Percentiles rank a stretch among this genome's conserved stretches.
These are phyloP conservation scores for Chlamydomonas asymmetrica DNA, from an alignment of 139 green algal species.

Conservation along the genomic window DNA sequence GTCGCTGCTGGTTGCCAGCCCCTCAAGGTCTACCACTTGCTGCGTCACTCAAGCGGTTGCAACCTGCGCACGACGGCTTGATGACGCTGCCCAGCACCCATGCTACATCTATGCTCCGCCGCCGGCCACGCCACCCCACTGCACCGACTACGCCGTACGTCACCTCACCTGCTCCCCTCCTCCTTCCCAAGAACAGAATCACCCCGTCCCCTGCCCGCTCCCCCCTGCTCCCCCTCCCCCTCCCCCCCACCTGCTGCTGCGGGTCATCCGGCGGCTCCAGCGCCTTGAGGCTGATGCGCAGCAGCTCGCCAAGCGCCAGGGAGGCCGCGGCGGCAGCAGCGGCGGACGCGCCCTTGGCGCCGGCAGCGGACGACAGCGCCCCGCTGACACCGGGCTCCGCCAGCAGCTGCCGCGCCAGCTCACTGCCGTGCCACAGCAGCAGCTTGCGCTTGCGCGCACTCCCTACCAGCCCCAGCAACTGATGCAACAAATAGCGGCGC, in stretches of 20 bases:
- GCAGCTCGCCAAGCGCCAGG: background rate
- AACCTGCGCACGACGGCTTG: too few relatives aligned
- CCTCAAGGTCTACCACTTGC: too few relatives aligned
- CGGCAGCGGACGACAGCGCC: background rate
- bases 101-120: too few relatives aligned
- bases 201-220: too few relatives aligned
- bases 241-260: conserved; percentile 19
- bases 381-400: background rate
- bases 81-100: too few relatives aligned
- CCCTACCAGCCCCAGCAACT: conserved; percentile 67
- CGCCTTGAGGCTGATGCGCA: conserved; percentile 33
- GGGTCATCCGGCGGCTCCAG: conserved; percentile 60
- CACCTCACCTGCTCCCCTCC: too few relatives aligned
- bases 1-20: too few relatives aligned
- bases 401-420: conserved; percentile 44
- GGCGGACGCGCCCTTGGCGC: background rate
- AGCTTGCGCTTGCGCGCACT: conserved; percentile 64
- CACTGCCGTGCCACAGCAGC: conserved; percentile 74
- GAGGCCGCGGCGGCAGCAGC: background rate
- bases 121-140: too few relatives aligned
- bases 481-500: background rate
- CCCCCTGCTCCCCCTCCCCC: too few relatives aligned
- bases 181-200: too few relatives aligned
- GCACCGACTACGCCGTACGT: too few relatives aligned
- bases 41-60: too few relatives aligned